Base-by-base conservation (phyloP, 2,329 filamentous ascomycete species). In the Byssoonygena ceratinophila region DNA sequence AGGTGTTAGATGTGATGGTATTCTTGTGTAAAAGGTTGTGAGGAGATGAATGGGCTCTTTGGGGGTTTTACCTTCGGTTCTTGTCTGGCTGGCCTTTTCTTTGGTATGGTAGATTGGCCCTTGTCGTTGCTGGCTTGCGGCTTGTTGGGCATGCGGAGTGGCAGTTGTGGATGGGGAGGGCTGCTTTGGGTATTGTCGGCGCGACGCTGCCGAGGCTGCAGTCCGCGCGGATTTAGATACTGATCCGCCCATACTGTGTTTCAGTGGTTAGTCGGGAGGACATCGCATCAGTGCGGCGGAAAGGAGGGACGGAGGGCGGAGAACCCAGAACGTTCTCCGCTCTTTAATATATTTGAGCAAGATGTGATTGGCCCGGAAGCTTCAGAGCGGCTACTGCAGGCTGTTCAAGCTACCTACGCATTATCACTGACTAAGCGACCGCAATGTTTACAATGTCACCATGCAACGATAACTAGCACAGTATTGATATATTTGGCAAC, bases 131-230 rank as follows among this genome's bases (percentile, higher is more conserved):
- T 37, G 53, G 29, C 40, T 8, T 4, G 40, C 23, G 18, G 25
- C 53, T 45, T 46, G 57, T 57, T 65, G 68, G 14, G 63, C 64
- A 53, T 64, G 63, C 34, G 67, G 71, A 56, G 65, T 69, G 16
- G 71, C 69, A 18, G 61, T 59, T 56, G 53, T 61, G 29, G 66
- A 56, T 31, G 66, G 61, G 49, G 72, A 65, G 11, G 73, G 62
- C 40, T 74, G 69, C 52, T 74, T 73, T 2, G 78, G 79, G 58
- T 81, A 81, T 67, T 79, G 75, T 50, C 79, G 75, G 23, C 66
- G 64, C n/a, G 73, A 67, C 52, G 72, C 72, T 31, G 73, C 68
- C 37, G 73, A 71, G 6, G 74, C 75, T 52, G 75, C 73, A 11
- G 50, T 20, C 34, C 51, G 45, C 23, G 53, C 55, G 32, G 55